Evolutionary conservation across 768 basidiomycete species (phyloP).

Genomic region (Leucocoprinus birnbaumii): DNA sequence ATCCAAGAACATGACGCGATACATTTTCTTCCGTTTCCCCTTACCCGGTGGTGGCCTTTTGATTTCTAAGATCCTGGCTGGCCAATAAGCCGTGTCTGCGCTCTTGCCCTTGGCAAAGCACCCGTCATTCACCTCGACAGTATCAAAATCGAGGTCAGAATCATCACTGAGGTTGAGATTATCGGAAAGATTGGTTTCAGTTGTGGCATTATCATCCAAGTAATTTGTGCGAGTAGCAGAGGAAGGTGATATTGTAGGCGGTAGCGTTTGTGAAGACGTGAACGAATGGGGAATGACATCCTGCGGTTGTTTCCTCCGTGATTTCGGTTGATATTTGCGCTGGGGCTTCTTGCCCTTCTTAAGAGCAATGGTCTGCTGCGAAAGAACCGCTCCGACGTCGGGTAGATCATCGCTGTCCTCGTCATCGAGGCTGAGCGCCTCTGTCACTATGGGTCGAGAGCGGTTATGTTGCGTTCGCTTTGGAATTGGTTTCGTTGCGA

Average conservation of each 20-base stretch:
- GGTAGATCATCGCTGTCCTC: conserved; percentile 41
- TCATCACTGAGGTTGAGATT: not conserved
- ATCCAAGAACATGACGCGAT: conserved; percentile 61
- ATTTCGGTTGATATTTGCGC: not conserved
- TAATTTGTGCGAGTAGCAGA: not conserved
- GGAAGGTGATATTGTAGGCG: not conserved
- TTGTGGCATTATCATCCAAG: not conserved
- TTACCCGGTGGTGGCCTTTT: conserved; percentile 39
- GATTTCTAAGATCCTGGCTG: conserved; percentile 48
- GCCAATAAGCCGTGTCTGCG: conserved; percentile 53
- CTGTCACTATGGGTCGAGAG: not conserved
- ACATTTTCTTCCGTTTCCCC: conserved; percentile 34
- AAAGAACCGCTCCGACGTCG: conserved; percentile 26
- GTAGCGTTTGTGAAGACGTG: conserved; percentile 1
- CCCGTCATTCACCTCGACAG: conserved; percentile 50
- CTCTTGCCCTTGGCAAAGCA: conserved; percentile 49
- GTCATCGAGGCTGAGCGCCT: not conserved
- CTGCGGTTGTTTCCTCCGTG: not conserved
- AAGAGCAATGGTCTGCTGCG: not conserved
- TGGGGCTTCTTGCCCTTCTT: not conserved
- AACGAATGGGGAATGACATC: not conserved
- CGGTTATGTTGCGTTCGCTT: not conserved
- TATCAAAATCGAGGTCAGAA: conserved; percentile 1
- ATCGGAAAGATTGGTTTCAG: not conserved
- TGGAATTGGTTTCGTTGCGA: not conserved